Evolutionary conservation across 116 monocot genomes (phyloP), one percentile per base, ranked within the genome.

Genomic region (Posidonia oceanica): DNA sequence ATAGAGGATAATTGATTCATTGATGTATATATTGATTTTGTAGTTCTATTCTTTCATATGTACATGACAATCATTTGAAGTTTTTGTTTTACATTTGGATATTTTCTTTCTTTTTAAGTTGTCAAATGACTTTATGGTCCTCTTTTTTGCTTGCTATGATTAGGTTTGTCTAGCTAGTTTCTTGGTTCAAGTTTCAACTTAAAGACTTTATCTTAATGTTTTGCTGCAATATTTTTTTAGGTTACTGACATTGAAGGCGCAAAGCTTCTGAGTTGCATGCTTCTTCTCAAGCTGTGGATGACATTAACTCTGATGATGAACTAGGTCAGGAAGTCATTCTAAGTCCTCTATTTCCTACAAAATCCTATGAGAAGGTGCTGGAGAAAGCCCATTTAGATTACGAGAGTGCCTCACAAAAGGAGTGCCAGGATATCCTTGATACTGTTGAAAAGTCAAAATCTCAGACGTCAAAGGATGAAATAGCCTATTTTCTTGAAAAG

Each of bases 351-450:
- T 82, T 89, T 59, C 70, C 80, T 22, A 63, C 61, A 74, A 82
- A 82, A 74, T 72, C 80, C 37, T 82, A 77, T 67, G 64, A 75
- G 18, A 65, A 73, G 66, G 83, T 80, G 6, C 61, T 92, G 62
- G 87, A 92, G 80, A 82, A 83, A 22, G 97, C 89, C 70, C 78
- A 89, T 75, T 16, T 72, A 70, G 87, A 97, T 78, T 89, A 86
- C 83, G 92, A 92, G 69, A 80, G n/a, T 80, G 84, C 83, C 63
- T 97, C 97, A 55, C 89, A 92, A 71, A 67, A 81, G 68, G 97
- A 97, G 83, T 92, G 97, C 63, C 85, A 89, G 64, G 97, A 97
- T 69, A 97, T 97, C 75, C 84, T 97, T 62, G 97, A 97, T 82
- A 82, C 97, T 48, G 63, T 85, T 75, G 83, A 82, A 52, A 73